Conservation (phyloP, 2,329 filamentous ascomycete genomes). For the Fusarium luffae region DNA sequence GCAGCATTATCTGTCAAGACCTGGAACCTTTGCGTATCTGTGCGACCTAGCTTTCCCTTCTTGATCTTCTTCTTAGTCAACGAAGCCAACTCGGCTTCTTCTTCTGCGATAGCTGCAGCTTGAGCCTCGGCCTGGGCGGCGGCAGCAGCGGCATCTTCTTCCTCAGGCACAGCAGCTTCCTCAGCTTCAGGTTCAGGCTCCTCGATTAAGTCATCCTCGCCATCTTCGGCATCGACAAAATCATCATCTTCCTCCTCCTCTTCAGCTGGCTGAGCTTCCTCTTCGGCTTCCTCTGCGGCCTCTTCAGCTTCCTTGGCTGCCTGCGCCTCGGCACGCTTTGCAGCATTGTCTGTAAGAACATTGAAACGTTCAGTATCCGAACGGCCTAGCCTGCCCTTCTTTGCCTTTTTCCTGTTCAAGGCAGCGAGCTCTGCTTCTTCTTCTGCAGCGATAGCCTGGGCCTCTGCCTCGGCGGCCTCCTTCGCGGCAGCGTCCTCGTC, state of each 20-base stretch:
- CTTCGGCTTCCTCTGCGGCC: slow-evolving; percentile 36
- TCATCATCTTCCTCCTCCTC: slow-evolving; percentile 46
- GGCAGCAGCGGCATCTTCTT: slow-evolving; percentile 44
- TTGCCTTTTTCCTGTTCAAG: slow-evolving; percentile 55
- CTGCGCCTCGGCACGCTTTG: slow-evolving; percentile 44
- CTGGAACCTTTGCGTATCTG: slow-evolving; percentile 37
- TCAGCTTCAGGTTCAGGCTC: slow-evolving; percentile 6
- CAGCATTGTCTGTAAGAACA: slow-evolving; percentile 38
- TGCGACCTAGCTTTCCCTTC: slow-evolving; percentile 46
- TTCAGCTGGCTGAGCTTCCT: slow-evolving; percentile 49
- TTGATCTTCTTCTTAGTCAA: slow-evolving; percentile 52
- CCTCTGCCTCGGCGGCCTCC: slow-evolving; percentile 46
- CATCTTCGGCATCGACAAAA: slow-evolving; percentile 31
- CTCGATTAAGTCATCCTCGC: slow-evolving; percentile 11
- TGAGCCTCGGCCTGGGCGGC: slow-evolving; percentile 17
- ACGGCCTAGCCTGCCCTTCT: slow-evolving; percentile 39
- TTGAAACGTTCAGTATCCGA: slow-evolving; percentile 42
- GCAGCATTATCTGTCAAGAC: slow-evolving; percentile 18
- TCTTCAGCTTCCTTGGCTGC: slow-evolving; percentile 41
- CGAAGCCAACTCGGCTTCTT: slow-evolving; percentile 56
- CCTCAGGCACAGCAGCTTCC: slow-evolving; percentile 15
- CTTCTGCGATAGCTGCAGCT: slow-evolving; percentile 44
- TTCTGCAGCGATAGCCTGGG: slow-evolving; percentile 39
- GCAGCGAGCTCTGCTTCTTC: slow-evolving; percentile 50
- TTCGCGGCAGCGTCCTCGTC: slow-evolving; percentile 35